Conservation (phyloP, 139 green algal genomes). For the Nannochloris sp. region DNA sequence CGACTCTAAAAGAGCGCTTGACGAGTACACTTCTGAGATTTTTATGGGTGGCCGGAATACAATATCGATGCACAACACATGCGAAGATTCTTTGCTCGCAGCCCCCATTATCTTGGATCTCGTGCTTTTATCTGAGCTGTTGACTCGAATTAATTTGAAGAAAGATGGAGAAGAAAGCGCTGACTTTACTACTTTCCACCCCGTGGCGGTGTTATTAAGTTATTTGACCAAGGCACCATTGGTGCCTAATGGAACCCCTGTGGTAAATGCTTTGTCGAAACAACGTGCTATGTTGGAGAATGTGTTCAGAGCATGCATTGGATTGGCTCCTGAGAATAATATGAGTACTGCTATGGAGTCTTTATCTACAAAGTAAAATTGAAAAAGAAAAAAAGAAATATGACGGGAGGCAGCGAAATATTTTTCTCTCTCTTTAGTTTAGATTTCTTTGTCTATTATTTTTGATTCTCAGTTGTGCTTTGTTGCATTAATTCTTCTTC, state of each 20-base stretch:
- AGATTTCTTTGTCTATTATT: neutral
- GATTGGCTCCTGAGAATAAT: conserved; percentile 92
- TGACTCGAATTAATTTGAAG: conserved; percentile 82
- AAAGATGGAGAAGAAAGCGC: conserved; percentile 59
- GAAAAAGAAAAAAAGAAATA: neutral
- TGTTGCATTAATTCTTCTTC: neutral
- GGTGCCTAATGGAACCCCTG: conserved; percentile 78
- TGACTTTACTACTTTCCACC: conserved; percentile 80
- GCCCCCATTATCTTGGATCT: conserved; percentile 98
- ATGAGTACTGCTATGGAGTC: no score
- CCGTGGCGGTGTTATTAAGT: conserved; percentile 83
- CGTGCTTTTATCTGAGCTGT: conserved; percentile 92
- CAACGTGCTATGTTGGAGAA: conserved; percentile 99
- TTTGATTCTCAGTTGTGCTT: neutral
- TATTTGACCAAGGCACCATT: conserved; percentile 95
- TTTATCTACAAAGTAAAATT: no score
- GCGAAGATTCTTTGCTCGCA: conserved; percentile 92
- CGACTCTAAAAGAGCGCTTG: conserved; percentile 97
- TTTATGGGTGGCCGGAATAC: conserved; percentile 93
- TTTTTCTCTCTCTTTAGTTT: neutral
- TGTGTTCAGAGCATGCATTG: conserved; percentile 90
- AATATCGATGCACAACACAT: conserved; percentile 99
- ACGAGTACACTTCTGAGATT: conserved; percentile 98
- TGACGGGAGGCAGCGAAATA: neutral
- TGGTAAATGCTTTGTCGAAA: conserved; percentile 95